phyloP scores from a whole-genome alignment of 2,329 filamentous ascomycete genomes.

The Atkinsonella hypoxylon region DNA sequence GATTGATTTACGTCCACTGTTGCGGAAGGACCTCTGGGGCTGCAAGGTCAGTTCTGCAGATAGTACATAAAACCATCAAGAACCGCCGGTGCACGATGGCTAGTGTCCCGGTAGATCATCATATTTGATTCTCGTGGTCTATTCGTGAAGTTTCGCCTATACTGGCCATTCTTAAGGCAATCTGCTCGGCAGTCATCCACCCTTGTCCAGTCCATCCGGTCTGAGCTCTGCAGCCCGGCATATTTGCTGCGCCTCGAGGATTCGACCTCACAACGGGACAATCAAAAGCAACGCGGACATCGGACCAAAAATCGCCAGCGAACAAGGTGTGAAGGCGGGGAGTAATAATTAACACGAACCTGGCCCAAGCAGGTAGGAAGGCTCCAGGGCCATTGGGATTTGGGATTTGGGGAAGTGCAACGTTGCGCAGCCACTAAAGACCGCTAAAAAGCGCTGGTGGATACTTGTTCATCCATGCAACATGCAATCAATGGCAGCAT shows the following conservation, averaged over 20 bases:
- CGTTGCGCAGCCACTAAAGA: conserved; percentile 1
- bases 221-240: background rate
- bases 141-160: too few relatives aligned
- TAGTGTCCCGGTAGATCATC: background rate
- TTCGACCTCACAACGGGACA: too few relatives aligned
- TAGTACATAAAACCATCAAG: background rate
- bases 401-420: background rate
- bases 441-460: background rate
- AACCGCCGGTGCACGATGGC: background rate
- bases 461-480: too few relatives aligned
- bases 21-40: background rate
- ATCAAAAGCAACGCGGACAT: background rate
- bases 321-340: background rate
- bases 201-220: background rate
- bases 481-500: conserved; percentile 7
- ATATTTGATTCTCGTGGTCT: background rate
- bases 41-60: background rate
- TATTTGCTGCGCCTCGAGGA: background rate
- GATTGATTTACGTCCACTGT: background rate
- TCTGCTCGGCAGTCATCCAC: background rate
- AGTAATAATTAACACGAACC: background rate
- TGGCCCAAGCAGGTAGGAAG: background rate
- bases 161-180: background rate
- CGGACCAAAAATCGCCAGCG: background rate
- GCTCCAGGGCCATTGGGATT: background rate